These are phyloP conservation scores for Mycena metata DNA, from an alignment of 768 basidiomycete species.

Conservation along the genomic window DNA sequence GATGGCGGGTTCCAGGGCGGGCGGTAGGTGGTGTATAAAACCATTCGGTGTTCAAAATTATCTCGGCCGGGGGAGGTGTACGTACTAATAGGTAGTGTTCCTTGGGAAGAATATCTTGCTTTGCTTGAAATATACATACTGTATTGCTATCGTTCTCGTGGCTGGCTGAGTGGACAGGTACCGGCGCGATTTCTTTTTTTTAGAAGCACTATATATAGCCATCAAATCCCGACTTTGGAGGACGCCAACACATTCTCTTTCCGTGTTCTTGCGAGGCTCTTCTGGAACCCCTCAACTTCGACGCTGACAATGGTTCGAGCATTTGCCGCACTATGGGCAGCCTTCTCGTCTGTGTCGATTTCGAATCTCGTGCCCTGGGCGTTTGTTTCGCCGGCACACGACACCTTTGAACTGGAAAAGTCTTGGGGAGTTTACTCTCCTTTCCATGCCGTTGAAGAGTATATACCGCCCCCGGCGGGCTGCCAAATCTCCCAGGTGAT, in stretches of 20 bases:
- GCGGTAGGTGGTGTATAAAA: constrained; percentile 20
- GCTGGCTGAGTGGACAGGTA: too few species aligned
- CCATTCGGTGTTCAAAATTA: too few species aligned
- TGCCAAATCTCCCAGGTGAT: constrained; percentile 33
- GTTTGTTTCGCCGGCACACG: constrained; percentile 33
- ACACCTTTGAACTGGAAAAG: constrained; percentile 26
- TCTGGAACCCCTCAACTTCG: not conserved
- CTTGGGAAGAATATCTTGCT: constrained; percentile 3
- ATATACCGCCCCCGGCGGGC: constrained; percentile 16
- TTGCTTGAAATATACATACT: too few species aligned
- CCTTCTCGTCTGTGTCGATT: constrained; percentile 17
- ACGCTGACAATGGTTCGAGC: constrained; percentile 12
- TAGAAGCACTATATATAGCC: too few species aligned
- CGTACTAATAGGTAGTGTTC: constrained; percentile 14
- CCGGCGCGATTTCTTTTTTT: too few species aligned
- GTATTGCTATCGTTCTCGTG: too few species aligned
- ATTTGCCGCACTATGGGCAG: constrained; percentile 16
- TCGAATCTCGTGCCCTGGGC: constrained; percentile 6
- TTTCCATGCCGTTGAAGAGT: constrained; percentile 29
- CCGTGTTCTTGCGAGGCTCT: not conserved
- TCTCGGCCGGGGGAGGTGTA: constrained; percentile 12
- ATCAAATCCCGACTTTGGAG: too few species aligned
- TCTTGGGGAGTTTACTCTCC: constrained; percentile 37
- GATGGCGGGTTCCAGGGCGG: constrained; percentile 52
- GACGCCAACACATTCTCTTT: not conserved